phyloP scores from a whole-genome alignment of 306 rosid genomes.

The Lagenaria siceraria region DNA sequence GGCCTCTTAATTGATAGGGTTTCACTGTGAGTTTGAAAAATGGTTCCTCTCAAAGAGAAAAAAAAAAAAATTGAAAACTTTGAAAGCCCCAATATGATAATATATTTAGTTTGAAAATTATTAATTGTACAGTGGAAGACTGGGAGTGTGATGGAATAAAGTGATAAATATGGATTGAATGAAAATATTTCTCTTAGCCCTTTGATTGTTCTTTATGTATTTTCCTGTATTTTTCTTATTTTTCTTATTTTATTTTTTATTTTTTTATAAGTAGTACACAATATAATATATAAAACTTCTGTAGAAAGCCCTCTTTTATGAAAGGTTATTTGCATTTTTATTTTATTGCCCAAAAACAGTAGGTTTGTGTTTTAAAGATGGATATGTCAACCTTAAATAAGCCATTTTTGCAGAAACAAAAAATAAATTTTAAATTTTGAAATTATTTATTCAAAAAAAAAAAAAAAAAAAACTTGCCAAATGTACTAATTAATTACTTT shows the following conservation, averaged over 20 bases:
- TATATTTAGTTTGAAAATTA: background rate
- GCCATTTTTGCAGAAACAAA: background rate
- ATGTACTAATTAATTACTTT: too few species aligned
- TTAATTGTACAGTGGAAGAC: background rate
- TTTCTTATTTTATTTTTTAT: too few species aligned
- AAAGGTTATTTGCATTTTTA: background rate
- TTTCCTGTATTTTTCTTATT: too few species aligned
- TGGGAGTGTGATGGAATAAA: background rate
- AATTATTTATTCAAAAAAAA: too few species aligned
- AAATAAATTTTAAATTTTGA: background rate
- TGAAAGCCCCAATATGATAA: background rate
- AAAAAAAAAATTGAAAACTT: background rate
- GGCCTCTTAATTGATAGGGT: background rate
- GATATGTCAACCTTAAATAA: background rate
- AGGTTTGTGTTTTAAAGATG: background rate
- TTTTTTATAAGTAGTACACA: background rate
- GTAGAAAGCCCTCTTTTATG: background rate
- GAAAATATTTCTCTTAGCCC: background rate
- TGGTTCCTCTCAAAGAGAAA: background rate
- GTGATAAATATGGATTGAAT: background rate
- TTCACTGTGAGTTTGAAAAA: constrained; percentile 1
- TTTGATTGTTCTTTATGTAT: background rate
- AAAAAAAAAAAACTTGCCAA: too few species aligned
- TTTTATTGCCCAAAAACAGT: background rate
- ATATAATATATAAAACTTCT: background rate